Evolutionary conservation across 305 asterid genomes (phyloP), one percentile per base, ranked within the genome.

Genomic region (Fraxinus ornus): DNA sequence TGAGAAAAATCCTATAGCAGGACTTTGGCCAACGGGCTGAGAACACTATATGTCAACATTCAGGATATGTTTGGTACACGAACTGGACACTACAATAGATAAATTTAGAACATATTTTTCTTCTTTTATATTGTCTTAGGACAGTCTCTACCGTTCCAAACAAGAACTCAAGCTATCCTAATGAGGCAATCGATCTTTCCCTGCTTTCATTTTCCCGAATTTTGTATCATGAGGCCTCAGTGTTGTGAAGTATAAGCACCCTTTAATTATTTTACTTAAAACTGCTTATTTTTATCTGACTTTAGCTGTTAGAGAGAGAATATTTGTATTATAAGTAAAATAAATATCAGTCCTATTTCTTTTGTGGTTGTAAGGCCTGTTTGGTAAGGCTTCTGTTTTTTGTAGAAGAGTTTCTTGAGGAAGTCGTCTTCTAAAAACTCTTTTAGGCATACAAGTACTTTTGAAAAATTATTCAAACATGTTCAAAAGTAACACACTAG

Each of bases 1-100:
- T 75, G 84, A 79, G 49, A 35, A 76, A 77, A 75, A 79, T 62
- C 71, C 30, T 22, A 60, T 7, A 52, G 64, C 57, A 13, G 57
- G 2, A 47, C 57, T 47, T 47, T 47, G 57, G 64, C 64, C 64
- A 52, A 52, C 9, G 22, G 8, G 1, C 21, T 4, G 22, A 5
- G 62, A 52, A 52, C 8, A 4, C 62, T 17, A 17, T 3, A 5
- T 52, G 24, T 52, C 26, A 19, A 55, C 10, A 6, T 7, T 57
- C 4, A 19, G 75, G 17, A 12, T 62, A 22, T 62, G 72, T 22
- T 62, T 62, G 72, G 32, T 64, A 24, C 35, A 64, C 6, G 35
- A 64, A 64, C 6, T 24, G 7, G 33, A 24, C 35, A 24, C 6
- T 64, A 9, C 33, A 2, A 5, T 22, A 0, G 73, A 64, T 64